Evolutionary conservation across 495 filamentous ascomycete species (phyloP).

Genomic region (Penicillium macrosclerotiorum): DNA sequence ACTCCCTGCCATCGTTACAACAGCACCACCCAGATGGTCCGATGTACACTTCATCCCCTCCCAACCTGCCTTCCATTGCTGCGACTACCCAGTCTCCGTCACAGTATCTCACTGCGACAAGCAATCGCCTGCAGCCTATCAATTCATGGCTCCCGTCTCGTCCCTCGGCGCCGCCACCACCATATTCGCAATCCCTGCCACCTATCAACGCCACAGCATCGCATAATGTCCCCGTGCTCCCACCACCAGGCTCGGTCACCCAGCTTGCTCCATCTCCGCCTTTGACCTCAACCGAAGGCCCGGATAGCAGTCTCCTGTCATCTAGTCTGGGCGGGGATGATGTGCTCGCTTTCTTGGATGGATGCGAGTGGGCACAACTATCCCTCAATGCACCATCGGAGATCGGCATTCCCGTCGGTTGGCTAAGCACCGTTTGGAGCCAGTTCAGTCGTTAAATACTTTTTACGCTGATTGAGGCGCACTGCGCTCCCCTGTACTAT

Average conservation of each 20-base stretch:
- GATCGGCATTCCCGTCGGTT: slow-evolving; percentile 37
- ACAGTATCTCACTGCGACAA: slow-evolving; percentile 32
- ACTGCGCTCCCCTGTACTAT: slow-evolving; percentile 13
- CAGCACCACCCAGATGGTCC: slow-evolving; percentile 41
- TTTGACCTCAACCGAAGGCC: slow-evolving; percentile 31
- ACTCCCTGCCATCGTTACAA: slow-evolving; percentile 41
- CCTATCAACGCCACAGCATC: slow-evolving; percentile 37
- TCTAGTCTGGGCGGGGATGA: slow-evolving; percentile 47
- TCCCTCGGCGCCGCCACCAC: slow-evolving; percentile 34
- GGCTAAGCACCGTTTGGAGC: slow-evolving; percentile 43
- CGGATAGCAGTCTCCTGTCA: slow-evolving; percentile 30
- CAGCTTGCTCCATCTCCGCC: slow-evolving; percentile 39
- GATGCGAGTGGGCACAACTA: slow-evolving; percentile 40
- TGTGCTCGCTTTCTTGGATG: slow-evolving; percentile 46
- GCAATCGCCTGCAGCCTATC: slow-evolving; percentile 42
- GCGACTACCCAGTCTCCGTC: slow-evolving; percentile 31
- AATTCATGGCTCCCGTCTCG: slow-evolving; percentile 40
- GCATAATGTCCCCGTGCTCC: slow-evolving; percentile 33
- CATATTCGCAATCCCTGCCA: slow-evolving; percentile 41
- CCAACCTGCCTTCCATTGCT: slow-evolving; percentile 36
- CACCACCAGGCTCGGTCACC: slow-evolving; percentile 32
- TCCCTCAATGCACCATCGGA: slow-evolving; percentile 31
- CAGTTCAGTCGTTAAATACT: slow-evolving; percentile 28
- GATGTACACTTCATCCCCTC: slow-evolving; percentile 36
- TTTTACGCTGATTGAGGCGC: neutral